phyloP scores from a whole-genome alignment of 2,329 filamentous ascomycete species.

The Blastomyces gilchristii region DNA sequence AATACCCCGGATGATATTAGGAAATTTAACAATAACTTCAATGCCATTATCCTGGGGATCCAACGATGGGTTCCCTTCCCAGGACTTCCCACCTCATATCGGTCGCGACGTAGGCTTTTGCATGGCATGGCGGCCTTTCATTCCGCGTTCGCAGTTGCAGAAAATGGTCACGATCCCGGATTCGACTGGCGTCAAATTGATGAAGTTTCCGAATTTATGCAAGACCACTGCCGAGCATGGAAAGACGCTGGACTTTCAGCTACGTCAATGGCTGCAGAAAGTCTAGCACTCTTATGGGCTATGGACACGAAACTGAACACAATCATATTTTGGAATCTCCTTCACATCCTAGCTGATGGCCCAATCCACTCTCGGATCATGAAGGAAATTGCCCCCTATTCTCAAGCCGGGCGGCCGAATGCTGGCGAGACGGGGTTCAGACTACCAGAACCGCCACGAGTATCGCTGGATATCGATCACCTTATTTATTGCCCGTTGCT shows the following conservation, averaged over 20 bases:
- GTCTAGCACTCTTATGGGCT: slow-evolving; percentile 47
- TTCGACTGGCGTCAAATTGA: slow-evolving; percentile 40
- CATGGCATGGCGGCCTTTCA: slow-evolving; percentile 35
- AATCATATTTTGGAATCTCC: slow-evolving; percentile 44
- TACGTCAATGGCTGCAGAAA: slow-evolving; percentile 30
- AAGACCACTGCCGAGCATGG: slow-evolving; percentile 34
- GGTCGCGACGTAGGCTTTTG: slow-evolving; percentile 36
- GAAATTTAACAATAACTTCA: slow-evolving; percentile 45
- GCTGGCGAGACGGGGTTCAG: slow-evolving; percentile 32
- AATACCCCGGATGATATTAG: slow-evolving; percentile 46
- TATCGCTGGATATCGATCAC: slow-evolving; percentile 34
- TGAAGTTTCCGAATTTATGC: slow-evolving; percentile 39
- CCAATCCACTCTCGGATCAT: slow-evolving; percentile 35
- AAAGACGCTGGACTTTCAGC: slow-evolving; percentile 30
- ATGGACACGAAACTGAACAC: slow-evolving; percentile 44
- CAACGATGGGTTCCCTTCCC: slow-evolving; percentile 48
- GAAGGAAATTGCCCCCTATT: slow-evolving; percentile 37
- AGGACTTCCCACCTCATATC: slow-evolving; percentile 39
- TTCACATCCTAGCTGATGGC: slow-evolving; percentile 37
- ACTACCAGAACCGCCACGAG: slow-evolving; percentile 34
- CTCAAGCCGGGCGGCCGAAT: slow-evolving; percentile 29
- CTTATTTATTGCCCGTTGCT: slow-evolving; percentile 40
- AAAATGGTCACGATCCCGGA: slow-evolving; percentile 35
- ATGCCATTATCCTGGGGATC: slow-evolving; percentile 44
- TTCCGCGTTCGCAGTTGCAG: slow-evolving; percentile 33